Conservation (phyloP, 2,329 filamentous ascomycete genomes). For the Pseudophaeomoniella oleicola region DNA sequence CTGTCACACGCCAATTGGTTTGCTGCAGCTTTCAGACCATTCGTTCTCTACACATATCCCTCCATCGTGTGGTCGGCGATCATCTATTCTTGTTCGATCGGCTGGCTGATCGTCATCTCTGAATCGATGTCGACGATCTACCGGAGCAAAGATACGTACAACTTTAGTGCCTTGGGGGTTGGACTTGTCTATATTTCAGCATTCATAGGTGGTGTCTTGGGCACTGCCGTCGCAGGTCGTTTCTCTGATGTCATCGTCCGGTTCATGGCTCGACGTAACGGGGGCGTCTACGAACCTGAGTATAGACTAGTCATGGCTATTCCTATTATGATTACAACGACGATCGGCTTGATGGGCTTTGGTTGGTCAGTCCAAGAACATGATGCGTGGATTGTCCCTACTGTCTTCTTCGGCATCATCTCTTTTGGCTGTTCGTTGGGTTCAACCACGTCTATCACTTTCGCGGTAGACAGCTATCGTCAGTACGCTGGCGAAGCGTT, state of each 20-base stretch:
- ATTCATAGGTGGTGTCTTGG: conserved; percentile 75
- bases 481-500: conserved; percentile 89
- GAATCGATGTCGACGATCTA: conserved; percentile 76
- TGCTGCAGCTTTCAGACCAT: conserved; percentile 62
- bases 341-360: conserved; percentile 82
- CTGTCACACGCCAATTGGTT: conserved; percentile 67
- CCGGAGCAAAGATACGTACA: conserved; percentile 52
- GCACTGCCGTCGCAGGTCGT: conserved; percentile 82
- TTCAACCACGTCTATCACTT: conserved; percentile 83
- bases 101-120: conserved; percentile 90
- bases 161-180: conserved; percentile 66
- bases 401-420: conserved; percentile 80
- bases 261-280: conserved; percentile 69
- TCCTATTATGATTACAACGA: conserved; percentile 64
- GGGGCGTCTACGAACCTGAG: conserved; percentile 90
- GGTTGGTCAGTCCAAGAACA: conserved; percentile 73
- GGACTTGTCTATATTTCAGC: conserved; percentile 83
- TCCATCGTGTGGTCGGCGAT: conserved; percentile 76
- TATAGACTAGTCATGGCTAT: conserved; percentile 79
- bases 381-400: conserved; percentile 81
- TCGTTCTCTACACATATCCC: conserved; percentile 78
- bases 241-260: conserved; percentile 75
- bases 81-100: conserved; percentile 76
- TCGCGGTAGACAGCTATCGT: conserved; percentile 83
- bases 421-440: conserved; percentile 86